Evolutionary conservation across 768 basidiomycete genomes (phyloP), one percentile per base, ranked within the genome.

Genomic region (Rhizopogon sp.): DNA sequence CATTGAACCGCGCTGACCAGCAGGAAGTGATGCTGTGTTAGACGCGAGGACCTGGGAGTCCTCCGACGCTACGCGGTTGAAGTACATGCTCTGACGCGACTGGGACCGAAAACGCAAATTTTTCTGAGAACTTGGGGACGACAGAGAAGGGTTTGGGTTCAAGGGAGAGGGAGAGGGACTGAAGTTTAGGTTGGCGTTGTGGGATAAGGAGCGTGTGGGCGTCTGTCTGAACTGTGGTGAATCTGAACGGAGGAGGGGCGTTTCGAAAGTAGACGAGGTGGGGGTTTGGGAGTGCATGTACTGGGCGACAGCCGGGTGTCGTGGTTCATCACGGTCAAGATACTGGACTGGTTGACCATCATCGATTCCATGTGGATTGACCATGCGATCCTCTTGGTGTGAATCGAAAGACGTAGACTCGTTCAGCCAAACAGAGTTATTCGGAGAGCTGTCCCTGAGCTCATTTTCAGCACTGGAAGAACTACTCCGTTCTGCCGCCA

Each of bases 131-230:
- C 56, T 40, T 10, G 55, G 56, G 1, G 54, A 44, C 20, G 63
- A 28, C 10, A 53, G 22, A 29, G 46, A 69, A 41, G 53, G 43
- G 57, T 74, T 73, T 17, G 81, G 79, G 53, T 82, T 82, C 45
- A 82, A 70, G 1, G 82, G 81, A 5, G 81, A 82, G 1, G 82
- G 81, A 6, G 81, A 82, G 28, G 81, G 77, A 41, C 77, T 70
- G 60, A 80, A 80, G 51, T 58, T 68, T 10, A 49, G 52, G 50
- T 39, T 56, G 44, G 22, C 17, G 40, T 59, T n/a, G 52, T 60
- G 45, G 28, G 71, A 50, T 9, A 62, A 55, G 29, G 72, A 66
- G 42, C 62, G 68, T 43, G 71, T 65, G 43, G 67, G 62, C 16
- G 62, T 50, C 14, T 49, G 47, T 22, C 33, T 35, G 31, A 49